These are phyloP conservation scores for Aureobasidium leucospermi DNA, from an alignment of 2,329 filamentous ascomycete genomes.

Conservation along the genomic window DNA sequence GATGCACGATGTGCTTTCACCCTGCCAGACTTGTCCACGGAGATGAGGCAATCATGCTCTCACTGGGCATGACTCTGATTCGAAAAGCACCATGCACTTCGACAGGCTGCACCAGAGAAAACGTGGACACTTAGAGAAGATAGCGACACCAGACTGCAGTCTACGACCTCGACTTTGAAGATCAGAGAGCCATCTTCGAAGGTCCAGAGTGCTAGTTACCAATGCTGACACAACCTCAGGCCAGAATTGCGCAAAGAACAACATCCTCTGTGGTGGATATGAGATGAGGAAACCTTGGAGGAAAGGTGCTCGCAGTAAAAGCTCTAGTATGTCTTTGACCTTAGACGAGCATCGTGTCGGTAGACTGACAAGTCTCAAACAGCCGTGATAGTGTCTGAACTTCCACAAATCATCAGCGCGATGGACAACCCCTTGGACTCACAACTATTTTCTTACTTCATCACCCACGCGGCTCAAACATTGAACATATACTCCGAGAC, in stretches of 20 bases:
- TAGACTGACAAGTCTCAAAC: constrained; percentile 22
- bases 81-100: no score
- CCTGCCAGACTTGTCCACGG: no score
- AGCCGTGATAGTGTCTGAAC: constrained; percentile 32
- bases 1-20: no score
- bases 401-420: constrained; percentile 63
- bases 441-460: constrained; percentile 77
- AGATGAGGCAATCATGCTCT: no score
- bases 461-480: constrained; percentile 68
- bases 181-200: not conserved
- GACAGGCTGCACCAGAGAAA: no score
- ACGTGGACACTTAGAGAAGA: no score
- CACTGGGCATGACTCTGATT: no score
- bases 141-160: not conserved
- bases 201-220: no score
- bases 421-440: constrained; percentile 74
- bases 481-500: constrained; percentile 75
- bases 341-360: constrained; percentile 40
- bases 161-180: not conserved
- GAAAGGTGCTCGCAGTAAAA: constrained; percentile 49
- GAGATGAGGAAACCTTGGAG: constrained; percentile 75
- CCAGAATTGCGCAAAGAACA: constrained; percentile 88
- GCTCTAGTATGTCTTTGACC: constrained; percentile 46
- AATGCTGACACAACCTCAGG: constrained; percentile 42
- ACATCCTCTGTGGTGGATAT: constrained; percentile 84